These are phyloP conservation scores for Psidium guajava DNA, from an alignment of 345 rosid genomes.

Conservation along the genomic window DNA sequence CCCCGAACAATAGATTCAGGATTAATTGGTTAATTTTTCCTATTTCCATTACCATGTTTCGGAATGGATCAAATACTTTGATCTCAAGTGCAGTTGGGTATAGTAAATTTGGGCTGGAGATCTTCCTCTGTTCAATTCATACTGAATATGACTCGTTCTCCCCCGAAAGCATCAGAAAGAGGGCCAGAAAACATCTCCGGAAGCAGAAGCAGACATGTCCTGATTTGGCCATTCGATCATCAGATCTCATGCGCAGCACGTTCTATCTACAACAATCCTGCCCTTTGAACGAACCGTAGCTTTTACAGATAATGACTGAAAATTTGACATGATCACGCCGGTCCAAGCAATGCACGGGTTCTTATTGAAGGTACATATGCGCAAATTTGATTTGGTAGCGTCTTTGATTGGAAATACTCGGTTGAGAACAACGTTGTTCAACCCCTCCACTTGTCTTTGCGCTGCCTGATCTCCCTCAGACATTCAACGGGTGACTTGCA, in stretches of 20 bases:
- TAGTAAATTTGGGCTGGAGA: neutral
- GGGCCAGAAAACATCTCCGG: neutral
- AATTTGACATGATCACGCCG: neutral
- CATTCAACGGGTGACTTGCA: conserved; percentile 56
- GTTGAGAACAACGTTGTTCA: conserved; percentile 4
- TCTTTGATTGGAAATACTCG: neutral
- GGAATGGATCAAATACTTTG: neutral
- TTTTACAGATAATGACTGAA: neutral
- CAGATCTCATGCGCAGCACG: neutral
- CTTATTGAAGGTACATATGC: neutral
- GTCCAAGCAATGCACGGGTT: neutral
- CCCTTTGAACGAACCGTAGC: neutral
- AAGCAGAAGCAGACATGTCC: neutral
- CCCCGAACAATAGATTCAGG: too few relatives aligned
- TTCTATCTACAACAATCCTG: neutral
- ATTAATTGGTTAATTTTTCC: too few relatives aligned
- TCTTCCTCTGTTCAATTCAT: neutral
- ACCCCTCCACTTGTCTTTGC: conserved; percentile 76
- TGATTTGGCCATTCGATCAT: neutral
- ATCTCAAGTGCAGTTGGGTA: neutral
- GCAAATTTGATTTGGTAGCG: neutral
- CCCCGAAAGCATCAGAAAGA: neutral
- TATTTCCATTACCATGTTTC: too few relatives aligned
- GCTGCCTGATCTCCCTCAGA: conserved; percentile 43
- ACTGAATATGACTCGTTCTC: neutral